These are phyloP conservation scores for Fusarium oligoseptatum DNA, from an alignment of 2,329 filamentous ascomycete species.

Conservation along the genomic window DNA sequence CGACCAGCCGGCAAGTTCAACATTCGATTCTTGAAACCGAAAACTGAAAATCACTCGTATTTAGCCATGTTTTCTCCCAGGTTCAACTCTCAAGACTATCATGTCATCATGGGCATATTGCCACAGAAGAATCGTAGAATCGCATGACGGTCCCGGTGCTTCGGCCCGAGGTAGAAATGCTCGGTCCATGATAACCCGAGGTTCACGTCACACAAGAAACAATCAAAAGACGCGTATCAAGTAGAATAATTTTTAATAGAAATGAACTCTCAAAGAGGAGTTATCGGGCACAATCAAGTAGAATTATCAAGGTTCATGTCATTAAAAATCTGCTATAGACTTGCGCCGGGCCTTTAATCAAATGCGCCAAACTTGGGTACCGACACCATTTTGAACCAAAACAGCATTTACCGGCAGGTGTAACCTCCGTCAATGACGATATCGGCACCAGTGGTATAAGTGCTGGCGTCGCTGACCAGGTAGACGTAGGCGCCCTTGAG, in stretches of 20 bases:
- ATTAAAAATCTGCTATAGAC: slow-evolving; percentile 21
- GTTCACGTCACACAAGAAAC: neutral
- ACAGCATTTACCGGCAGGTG: slow-evolving; percentile 56
- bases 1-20: neutral
- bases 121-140: too few species aligned
- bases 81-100: neutral
- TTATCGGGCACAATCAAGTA: neutral
- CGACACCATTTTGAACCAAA: slow-evolving; percentile 18
- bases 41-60: neutral
- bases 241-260: neutral
- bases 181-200: neutral
- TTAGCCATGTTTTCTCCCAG: neutral
- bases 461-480: slow-evolving; percentile 79
- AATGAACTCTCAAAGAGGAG: too few species aligned
- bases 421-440: slow-evolving; percentile 81
- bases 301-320: slow-evolving; percentile 6
- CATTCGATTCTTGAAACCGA: neutral
- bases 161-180: neutral
- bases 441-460: slow-evolving; percentile 80
- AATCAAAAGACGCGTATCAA: neutral
- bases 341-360: slow-evolving; percentile 14
- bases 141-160: neutral
- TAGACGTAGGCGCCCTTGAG: slow-evolving; percentile 85
- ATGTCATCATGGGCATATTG: neutral
- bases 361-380: slow-evolving; percentile 17